A percentile compares a stretch with the other conserved stretches of the same genome.
These are phyloP conservation scores for Clonostachys rhizophaga DNA, from an alignment of 2,329 filamentous ascomycete species.

Conservation along the genomic window DNA sequence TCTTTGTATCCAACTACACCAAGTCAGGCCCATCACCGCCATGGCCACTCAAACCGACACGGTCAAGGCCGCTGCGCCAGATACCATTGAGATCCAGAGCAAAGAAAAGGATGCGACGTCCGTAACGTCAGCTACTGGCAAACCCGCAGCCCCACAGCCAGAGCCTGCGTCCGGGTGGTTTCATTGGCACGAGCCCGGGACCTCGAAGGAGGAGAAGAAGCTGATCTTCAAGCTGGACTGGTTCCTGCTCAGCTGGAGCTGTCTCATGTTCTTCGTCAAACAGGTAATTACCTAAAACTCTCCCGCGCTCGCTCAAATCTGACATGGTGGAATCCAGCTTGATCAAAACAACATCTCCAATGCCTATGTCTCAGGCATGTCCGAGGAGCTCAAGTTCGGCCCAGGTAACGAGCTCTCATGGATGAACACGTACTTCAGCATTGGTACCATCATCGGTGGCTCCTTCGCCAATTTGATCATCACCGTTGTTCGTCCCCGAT, in stretches of 20 bases:
- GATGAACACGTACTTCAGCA: constrained; percentile 40
- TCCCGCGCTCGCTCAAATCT: too few species aligned
- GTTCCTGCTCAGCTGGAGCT: constrained; percentile 33
- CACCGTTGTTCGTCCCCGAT: constrained; percentile 33
- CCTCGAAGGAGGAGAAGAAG: constrained; percentile 31
- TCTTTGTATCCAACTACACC: too few species aligned
- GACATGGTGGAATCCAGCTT: constrained; percentile 12
- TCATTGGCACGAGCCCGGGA: constrained; percentile 35
- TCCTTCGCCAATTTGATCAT: constrained; percentile 37
- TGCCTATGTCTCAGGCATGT: constrained; percentile 42
- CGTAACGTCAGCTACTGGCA: too few species aligned
- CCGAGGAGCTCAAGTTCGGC: constrained; percentile 36
- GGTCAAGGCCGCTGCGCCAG: too few species aligned
- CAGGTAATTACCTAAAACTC: too few species aligned
- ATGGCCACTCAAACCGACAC: too few species aligned
- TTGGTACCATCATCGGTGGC: constrained; percentile 39
- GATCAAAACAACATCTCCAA: constrained; percentile 41
- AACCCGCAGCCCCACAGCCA: too few species aligned
- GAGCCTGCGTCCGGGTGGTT: constrained; percentile 16
- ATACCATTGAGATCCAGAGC: too few species aligned
- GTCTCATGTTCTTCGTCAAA: constrained; percentile 41
- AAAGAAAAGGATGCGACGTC: too few species aligned
- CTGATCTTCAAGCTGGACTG: constrained; percentile 45
- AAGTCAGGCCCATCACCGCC: too few species aligned
- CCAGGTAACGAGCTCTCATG: constrained; percentile 32